Percentiles rank a stretch among this genome's conserved stretches.
Conservation (phyloP, 495 filamentous ascomycete species). For the Aspergillus carlsbadensis region DNA sequence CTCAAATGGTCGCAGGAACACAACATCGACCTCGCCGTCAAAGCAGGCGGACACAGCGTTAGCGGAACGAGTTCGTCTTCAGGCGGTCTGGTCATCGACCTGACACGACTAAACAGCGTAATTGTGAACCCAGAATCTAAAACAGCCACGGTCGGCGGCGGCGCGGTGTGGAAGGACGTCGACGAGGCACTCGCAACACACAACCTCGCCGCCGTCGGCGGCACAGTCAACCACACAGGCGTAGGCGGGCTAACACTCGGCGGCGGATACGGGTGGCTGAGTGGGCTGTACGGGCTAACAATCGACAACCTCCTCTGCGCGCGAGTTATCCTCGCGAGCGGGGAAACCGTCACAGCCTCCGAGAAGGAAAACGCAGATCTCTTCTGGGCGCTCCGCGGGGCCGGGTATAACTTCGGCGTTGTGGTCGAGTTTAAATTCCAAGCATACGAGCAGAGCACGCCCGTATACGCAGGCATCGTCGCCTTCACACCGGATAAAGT, state of each 20-base stretch:
- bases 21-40: conserved; percentile 47
- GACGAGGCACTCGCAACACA: background rate
- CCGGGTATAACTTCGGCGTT: conserved; percentile 40
- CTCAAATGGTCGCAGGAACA: conserved; percentile 45
- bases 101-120: conserved; percentile 6
- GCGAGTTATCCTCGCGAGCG: conserved; percentile 46
- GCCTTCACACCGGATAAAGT: conserved; percentile 39
- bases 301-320: conserved; percentile 47
- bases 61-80: conserved; percentile 1
- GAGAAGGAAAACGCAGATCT: conserved; percentile 35
- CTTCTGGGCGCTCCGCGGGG: conserved; percentile 44
- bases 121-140: background rate
- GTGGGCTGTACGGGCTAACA: conserved; percentile 41
- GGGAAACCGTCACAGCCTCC: conserved; percentile 31
- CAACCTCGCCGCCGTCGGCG: conserved; percentile 52
- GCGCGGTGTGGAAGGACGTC: conserved; percentile 8
- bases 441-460: conserved; percentile 29
- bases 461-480: conserved; percentile 43
- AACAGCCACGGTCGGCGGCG: conserved; percentile 2
- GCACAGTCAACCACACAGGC: conserved; percentile 54
- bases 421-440: conserved; percentile 40
- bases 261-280: conserved; percentile 52
- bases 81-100: conserved; percentile 10
- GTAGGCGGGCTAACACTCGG: conserved; percentile 54
- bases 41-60: conserved; percentile 53